Evolutionary conservation across 2,329 filamentous ascomycete genomes (phyloP).

Genomic region (Epichloe uncinata): DNA sequence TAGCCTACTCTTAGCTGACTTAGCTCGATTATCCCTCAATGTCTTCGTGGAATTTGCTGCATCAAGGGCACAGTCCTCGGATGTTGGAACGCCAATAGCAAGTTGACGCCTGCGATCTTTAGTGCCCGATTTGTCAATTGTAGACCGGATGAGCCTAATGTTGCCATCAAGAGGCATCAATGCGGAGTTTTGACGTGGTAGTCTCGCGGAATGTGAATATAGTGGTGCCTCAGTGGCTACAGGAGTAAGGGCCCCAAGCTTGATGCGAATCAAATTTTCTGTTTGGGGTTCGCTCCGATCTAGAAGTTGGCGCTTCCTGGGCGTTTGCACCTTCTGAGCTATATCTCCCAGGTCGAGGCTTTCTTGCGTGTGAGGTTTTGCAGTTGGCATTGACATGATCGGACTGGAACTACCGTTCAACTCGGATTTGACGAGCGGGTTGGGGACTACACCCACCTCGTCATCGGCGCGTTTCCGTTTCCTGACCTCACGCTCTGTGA

Average conservation of each 20-base stretch:
- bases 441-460: conserved; percentile 11
- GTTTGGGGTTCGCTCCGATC: conserved; percentile 9
- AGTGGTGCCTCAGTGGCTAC: not conserved
- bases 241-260: conserved; percentile 1
- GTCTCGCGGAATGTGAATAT: not conserved
- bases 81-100: conserved; percentile 6
- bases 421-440: conserved; percentile 31
- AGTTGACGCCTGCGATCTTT: conserved; percentile 1
- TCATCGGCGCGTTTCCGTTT: conserved; percentile 29
- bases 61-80: conserved; percentile 33
- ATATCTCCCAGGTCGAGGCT: conserved; percentile 43
- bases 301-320: conserved; percentile 20
- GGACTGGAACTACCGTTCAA: conserved; percentile 16
- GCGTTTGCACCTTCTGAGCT: conserved; percentile 20
- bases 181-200: conserved; percentile 14
- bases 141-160: conserved; percentile 12
- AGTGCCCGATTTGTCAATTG: conserved; percentile 10
- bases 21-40: not conserved
- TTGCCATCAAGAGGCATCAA: conserved; percentile 27
- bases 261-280: not conserved
- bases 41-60: not conserved
- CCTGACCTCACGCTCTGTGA: conserved; percentile 35
- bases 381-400: conserved; percentile 9
- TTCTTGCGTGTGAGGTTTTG: conserved; percentile 29
- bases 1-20: conserved; percentile 17